Conservation (phyloP, 2,329 filamentous ascomycete species). For the Penicillium sp. region DNA sequence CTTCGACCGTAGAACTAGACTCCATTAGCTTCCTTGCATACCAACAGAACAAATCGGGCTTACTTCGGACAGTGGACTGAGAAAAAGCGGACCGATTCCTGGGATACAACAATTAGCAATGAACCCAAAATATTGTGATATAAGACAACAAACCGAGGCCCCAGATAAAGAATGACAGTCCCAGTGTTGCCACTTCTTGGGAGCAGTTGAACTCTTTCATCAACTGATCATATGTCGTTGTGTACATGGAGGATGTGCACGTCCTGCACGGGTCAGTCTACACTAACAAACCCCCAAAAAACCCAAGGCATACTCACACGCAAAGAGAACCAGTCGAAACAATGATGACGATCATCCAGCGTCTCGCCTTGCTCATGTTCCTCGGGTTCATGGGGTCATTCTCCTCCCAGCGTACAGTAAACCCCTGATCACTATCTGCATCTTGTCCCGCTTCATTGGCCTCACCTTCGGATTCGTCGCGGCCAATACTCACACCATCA, state of each 20-base stretch:
- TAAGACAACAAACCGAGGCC: slow-evolving; percentile 59
- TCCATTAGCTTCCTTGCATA: not conserved
- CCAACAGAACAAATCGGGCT: not conserved
- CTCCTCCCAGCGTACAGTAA: slow-evolving; percentile 75
- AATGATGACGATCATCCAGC: slow-evolving; percentile 78
- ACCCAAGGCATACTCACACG: slow-evolving; percentile 63
- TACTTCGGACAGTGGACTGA: slow-evolving; percentile 64
- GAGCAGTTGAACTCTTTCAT: slow-evolving; percentile 71
- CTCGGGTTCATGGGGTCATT: slow-evolving; percentile 73
- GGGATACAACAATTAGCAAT: slow-evolving; percentile 10
- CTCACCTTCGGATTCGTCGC: slow-evolving; percentile 19
- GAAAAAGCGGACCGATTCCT: slow-evolving; percentile 62
- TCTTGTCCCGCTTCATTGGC: slow-evolving; percentile 22
- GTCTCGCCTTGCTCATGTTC: slow-evolving; percentile 63
- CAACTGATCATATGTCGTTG: slow-evolving; percentile 76
- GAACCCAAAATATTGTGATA: not conserved
- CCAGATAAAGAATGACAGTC: slow-evolving; percentile 78
- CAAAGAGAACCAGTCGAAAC: slow-evolving; percentile 74
- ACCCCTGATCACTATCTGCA: slow-evolving; percentile 43
- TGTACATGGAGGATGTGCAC: slow-evolving; percentile 85
- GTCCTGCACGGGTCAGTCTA: slow-evolving; percentile 56
- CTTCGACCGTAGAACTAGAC: slow-evolving; percentile 74
- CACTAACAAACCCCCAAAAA: not conserved
- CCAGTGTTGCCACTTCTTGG: slow-evolving; percentile 72
- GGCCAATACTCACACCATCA: slow-evolving; percentile 33